Conservation (phyloP, 2,329 filamentous ascomycete species). For the Ophiocordyceps camponoti-rufipedis region DNA sequence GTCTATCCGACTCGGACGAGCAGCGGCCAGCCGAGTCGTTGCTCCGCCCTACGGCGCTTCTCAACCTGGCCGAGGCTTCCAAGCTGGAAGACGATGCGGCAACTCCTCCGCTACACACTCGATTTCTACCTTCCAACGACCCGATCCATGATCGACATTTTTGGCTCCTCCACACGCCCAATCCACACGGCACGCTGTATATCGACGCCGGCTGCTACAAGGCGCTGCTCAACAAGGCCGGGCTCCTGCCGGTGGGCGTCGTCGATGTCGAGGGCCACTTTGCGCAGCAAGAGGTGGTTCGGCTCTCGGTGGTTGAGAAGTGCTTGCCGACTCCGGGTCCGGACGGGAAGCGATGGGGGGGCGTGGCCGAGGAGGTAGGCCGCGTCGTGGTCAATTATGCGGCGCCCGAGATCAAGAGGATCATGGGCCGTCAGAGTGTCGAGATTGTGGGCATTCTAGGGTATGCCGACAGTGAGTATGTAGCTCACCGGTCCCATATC, state of each 20-base stretch:
- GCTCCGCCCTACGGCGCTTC: slow-evolving; percentile 22
- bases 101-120: slow-evolving; percentile 54
- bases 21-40: slow-evolving; percentile 15
- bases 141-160: slow-evolving; percentile 90
- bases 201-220: slow-evolving; percentile 80
- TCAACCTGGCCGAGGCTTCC: slow-evolving; percentile 14
- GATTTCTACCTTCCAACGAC: slow-evolving; percentile 69
- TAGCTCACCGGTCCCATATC: slow-evolving; percentile 75
- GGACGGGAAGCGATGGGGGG: slow-evolving; percentile 29
- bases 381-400: slow-evolving; percentile 86
- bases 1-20: slow-evolving; percentile 6
- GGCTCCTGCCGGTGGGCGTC: slow-evolving; percentile 78
- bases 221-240: slow-evolving; percentile 67
- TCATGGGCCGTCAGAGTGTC: slow-evolving; percentile 67
- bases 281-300: slow-evolving; percentile 80
- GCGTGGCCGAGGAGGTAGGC: slow-evolving; percentile 54
- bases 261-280: slow-evolving; percentile 80
- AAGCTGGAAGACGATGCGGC: slow-evolving; percentile 7
- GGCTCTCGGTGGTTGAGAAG: slow-evolving; percentile 61
- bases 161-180: slow-evolving; percentile 87
- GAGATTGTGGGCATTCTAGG: slow-evolving; percentile 69
- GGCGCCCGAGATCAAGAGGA: slow-evolving; percentile 63
- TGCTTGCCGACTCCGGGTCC: slow-evolving; percentile 20
- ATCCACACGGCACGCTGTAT: slow-evolving; percentile 77
- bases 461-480: slow-evolving; percentile 89